Conservation (phyloP, 768 basidiomycete genomes). For the Lactarius quietus region DNA sequence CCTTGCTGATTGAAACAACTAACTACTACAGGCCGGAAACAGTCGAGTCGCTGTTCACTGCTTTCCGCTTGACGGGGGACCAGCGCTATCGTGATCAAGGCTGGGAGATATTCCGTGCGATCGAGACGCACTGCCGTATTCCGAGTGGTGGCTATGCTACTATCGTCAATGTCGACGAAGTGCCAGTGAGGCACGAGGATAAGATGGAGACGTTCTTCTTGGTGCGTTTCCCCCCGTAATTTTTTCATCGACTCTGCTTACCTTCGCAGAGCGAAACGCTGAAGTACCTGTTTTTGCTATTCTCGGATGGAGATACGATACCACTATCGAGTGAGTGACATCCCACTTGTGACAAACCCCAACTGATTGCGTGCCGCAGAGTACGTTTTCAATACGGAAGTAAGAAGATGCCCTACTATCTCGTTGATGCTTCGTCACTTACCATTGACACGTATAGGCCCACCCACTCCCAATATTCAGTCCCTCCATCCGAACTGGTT, state of each 20-base stretch:
- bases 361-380: slow-evolving; percentile 39
- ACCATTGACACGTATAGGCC: slow-evolving; percentile 38
- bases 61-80: slow-evolving; percentile 87
- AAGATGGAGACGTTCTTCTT: slow-evolving; percentile 96
- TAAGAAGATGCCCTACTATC: slow-evolving; percentile 29
- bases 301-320: slow-evolving; percentile 67
- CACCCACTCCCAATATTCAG: slow-evolving; percentile 71
- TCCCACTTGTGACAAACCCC: slow-evolving; percentile 12
- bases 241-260: background rate
- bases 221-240: slow-evolving; percentile 42
- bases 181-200: slow-evolving; percentile 67
- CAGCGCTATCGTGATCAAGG: slow-evolving; percentile 74
- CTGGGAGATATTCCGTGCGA: slow-evolving; percentile 88
- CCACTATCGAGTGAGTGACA: slow-evolving; percentile 61
- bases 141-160: slow-evolving; percentile 81
- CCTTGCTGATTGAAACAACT: background rate
- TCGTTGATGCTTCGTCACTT: slow-evolving; percentile 4
- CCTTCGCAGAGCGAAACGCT: slow-evolving; percentile 71
- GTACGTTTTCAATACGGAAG: slow-evolving; percentile 93
- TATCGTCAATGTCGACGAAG: slow-evolving; percentile 78
- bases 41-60: slow-evolving; percentile 89
- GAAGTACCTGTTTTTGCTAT: slow-evolving; percentile 88
- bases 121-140: slow-evolving; percentile 76
- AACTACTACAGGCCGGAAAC: slow-evolving; percentile 74
- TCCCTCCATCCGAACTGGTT: slow-evolving; percentile 46